Evolutionary conservation across 257 asterid species (phyloP), one percentile per base, ranked within the genome.

Genomic region (Parsonsia alboflavescens): DNA sequence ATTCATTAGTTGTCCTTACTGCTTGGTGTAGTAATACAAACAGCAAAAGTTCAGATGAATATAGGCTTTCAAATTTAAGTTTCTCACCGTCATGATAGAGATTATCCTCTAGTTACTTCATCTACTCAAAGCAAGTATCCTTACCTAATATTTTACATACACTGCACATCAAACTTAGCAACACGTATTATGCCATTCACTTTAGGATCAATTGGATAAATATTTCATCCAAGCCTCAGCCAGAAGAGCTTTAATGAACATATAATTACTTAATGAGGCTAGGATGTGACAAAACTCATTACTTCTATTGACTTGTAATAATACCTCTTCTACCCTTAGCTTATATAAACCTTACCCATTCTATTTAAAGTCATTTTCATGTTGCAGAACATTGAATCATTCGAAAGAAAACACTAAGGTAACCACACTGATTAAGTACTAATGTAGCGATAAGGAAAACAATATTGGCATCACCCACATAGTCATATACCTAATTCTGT

Each of bases 401-500:
- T 36, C 10, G 5, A 36, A 63, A 63, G 13, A 24, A 11, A 63
- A 16, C 22, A 63, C 17, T 6, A 12, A 11, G 36, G 2, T 16
- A 15, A 16, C 17, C 58, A 44, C 17, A 30, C 4, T 24, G 54
- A 77, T 70, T 58, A 28, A 63, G 36, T 77, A 64, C 67, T 9
- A 6, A 28, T 33, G 21, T 42, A 54, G 30, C 3, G 39, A 30
- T 17, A 64, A 36, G 3, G 28, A 24, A 54, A 28, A 9, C 71
- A 52, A 68, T 33, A 65, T 41, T 57, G 61, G 62, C 22, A 71
- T 70, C 33, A 44, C 53, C 28, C 13, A 33, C 69, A 33, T 57
- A 22, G 8, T 22, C 36, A 73, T 67, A 73, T 82, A 92, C 99
- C 99, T 86, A 94, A 78, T n/a, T 75, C 79, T 36, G 79, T 41